These are phyloP conservation scores for Aschersonia sp. DNA, from an alignment of 2,329 filamentous ascomycete genomes.

Conservation along the genomic window DNA sequence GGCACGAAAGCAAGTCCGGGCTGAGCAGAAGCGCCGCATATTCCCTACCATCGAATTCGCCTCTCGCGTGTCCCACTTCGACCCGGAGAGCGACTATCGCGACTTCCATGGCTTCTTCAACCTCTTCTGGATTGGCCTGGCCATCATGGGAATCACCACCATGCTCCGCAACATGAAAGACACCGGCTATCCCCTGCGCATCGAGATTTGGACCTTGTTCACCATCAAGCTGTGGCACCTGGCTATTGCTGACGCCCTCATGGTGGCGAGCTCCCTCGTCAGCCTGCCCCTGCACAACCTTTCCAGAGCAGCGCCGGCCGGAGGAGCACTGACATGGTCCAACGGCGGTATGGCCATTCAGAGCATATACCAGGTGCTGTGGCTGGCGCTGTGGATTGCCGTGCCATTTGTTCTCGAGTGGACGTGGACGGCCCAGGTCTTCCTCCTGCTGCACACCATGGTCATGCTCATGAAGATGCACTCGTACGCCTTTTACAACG, in stretches of 20 bases:
- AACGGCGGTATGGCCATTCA: conserved; percentile 69
- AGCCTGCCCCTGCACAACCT: conserved; percentile 60
- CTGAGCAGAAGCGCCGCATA: conserved; percentile 65
- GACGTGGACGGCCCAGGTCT: conserved; percentile 97
- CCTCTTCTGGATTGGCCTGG: conserved; percentile 92
- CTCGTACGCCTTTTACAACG: conserved; percentile 96
- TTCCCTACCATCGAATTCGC: conserved; percentile 91
- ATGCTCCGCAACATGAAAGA: conserved; percentile 88
- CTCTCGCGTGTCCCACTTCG: conserved; percentile 86
- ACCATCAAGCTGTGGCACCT: conserved; percentile 82
- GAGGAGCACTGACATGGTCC: conserved; percentile 53
- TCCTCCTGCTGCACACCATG: conserved; percentile 80
- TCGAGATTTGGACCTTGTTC: conserved; percentile 79
- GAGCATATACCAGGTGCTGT: conserved; percentile 63
- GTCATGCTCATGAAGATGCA: conserved; percentile 98
- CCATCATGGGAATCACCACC: conserved; percentile 94
- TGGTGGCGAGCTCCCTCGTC: conserved; percentile 64
- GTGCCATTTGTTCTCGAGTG: conserved; percentile 76
- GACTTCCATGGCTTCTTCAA: conserved; percentile 98
- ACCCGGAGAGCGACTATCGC: conserved; percentile 77
- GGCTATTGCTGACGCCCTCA: conserved; percentile 66
- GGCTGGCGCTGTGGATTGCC: conserved; percentile 71
- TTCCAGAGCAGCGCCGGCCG: conserved; percentile 38
- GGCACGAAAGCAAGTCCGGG: conserved; percentile 69
- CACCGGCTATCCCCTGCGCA: conserved; percentile 71